Evolutionary conservation across 2,329 filamentous ascomycete genomes (phyloP), one percentile per base, ranked within the genome.

Genomic region (Pseudohalonectria lignicola): DNA sequence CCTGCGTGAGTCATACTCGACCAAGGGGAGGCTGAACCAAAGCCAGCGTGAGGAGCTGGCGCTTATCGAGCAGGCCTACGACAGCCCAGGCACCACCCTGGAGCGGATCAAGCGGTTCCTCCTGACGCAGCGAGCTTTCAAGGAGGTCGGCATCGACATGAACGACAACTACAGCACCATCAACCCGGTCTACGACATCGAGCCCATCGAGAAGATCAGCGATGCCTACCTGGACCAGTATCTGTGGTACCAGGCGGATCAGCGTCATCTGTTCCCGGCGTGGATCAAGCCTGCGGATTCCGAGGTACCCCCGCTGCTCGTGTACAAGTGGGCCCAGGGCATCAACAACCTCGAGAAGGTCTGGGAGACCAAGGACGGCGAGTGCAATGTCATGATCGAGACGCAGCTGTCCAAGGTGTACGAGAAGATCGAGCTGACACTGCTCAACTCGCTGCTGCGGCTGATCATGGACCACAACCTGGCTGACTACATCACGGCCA

Each of bases 211-310:
- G 67, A 98, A 98, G 67, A 98, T 98, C 50, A 98, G 90, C 29
- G 92, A 98, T 61, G 93, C 92, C 3, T 98, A 98, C 52, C 76
- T 98, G 35, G 92, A 98, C 53, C 93, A 98, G 54, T 98, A 98
- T 53, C 71, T 98, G 9, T 98, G 93, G 92, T 98, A 98, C 55
- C 92, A 98, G 61, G 92, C 93, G 31, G 92, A 98, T 52, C 90
- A 96, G 60, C 80, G 92, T 38, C 88, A 96, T 57, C 71, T 98
- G 32, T 98, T 98, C 71, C 92, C 92, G 3, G 84, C 86, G 15
- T 98, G 92, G 92, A 95, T 98, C 64, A 98, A 98, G 67, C 92
- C 92, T 7, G 96, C 92, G 1, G 92, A 98, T 56, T 94, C 90
- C 0, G 93, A 98, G 59, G 92, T 98, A 1, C 92, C 93, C 3